These are phyloP conservation scores for Tulasnella sp. DNA, from an alignment of 768 basidiomycete species.

Conservation along the genomic window DNA sequence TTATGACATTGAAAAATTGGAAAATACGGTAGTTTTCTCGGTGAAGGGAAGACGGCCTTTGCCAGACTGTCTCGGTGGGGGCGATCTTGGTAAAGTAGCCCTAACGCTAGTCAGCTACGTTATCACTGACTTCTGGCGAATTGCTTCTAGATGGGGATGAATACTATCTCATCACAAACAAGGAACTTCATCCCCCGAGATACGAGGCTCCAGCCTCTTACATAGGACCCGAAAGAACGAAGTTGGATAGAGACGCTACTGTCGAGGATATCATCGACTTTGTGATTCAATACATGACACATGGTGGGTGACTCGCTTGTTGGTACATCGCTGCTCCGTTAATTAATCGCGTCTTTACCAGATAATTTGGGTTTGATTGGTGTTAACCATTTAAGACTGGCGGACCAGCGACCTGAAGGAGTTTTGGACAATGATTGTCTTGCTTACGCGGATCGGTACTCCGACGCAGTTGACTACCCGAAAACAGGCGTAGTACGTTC, in stretches of 20 bases:
- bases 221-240: too few relatives aligned
- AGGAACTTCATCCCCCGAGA: background rate
- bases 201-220: slow-evolving; percentile 6
- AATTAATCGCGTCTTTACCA: background rate
- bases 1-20: slow-evolving; percentile 24
- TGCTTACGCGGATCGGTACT: slow-evolving; percentile 17
- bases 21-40: slow-evolving; percentile 63
- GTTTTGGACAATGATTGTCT: slow-evolving; percentile 16
- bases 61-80: slow-evolving; percentile 16
- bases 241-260: slow-evolving; percentile 11
- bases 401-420: slow-evolving; percentile 18
- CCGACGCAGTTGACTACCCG: slow-evolving; percentile 15
- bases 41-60: slow-evolving; percentile 29
- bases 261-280: slow-evolving; percentile 19
- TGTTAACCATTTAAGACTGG: slow-evolving; percentile 16
- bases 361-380: slow-evolving; percentile 18
- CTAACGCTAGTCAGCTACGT: background rate
- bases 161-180: slow-evolving; percentile 1
- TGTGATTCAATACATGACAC: slow-evolving; percentile 18
- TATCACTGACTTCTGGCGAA: background rate
- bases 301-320: background rate
- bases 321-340: background rate
- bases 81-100: slow-evolving; percentile 11
- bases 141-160: slow-evolving; percentile 9
- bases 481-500: slow-evolving; percentile 13